Conservation (phyloP, 202 grass and related monocot genomes). For the Setaria viridis region DNA sequence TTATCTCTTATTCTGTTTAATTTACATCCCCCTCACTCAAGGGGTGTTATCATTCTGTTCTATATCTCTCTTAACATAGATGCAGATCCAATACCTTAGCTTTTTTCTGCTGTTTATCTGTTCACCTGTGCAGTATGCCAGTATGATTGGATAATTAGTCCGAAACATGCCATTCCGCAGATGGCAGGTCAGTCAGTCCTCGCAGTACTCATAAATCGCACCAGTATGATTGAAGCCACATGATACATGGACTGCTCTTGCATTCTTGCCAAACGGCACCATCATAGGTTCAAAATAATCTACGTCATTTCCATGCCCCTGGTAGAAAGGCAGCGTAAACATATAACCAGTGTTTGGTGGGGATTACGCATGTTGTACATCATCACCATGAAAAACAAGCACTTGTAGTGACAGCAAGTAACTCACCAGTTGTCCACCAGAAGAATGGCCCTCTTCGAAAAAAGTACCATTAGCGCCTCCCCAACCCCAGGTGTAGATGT, state of each 20-base stretch:
- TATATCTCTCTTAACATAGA: not conserved
- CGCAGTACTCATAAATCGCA: conserved; percentile 67
- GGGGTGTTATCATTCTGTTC: not conserved
- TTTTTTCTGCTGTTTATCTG: conserved; percentile 27
- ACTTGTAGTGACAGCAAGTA: conserved; percentile 22
- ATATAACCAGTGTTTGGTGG: not conserved
- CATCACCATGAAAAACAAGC: not conserved
- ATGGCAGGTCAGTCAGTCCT: conserved; percentile 33
- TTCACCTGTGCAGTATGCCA: conserved; percentile 24
- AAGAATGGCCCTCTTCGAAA: conserved; percentile 84
- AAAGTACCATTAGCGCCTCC: conserved; percentile 91
- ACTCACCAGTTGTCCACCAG: conserved; percentile 89
- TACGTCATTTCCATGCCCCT: conserved; percentile 85
- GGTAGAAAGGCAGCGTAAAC: conserved; percentile 21
- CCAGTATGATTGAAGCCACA: conserved; percentile 97
- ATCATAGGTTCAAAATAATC: conserved; percentile 80
- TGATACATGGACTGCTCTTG: conserved; percentile 76
- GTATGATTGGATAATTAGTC: conserved; percentile 16
- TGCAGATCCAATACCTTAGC: not conserved
- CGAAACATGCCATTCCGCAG: not conserved
- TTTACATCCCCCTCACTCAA: conserved; percentile 17
- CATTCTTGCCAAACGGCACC: conserved; percentile 58
- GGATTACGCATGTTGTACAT: not conserved
- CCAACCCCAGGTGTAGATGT: conserved; percentile 95
- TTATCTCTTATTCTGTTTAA: conserved; percentile 19